Evolutionary conservation across 495 filamentous ascomycete genomes (phyloP).

Genomic region (Daldinia grandis): DNA sequence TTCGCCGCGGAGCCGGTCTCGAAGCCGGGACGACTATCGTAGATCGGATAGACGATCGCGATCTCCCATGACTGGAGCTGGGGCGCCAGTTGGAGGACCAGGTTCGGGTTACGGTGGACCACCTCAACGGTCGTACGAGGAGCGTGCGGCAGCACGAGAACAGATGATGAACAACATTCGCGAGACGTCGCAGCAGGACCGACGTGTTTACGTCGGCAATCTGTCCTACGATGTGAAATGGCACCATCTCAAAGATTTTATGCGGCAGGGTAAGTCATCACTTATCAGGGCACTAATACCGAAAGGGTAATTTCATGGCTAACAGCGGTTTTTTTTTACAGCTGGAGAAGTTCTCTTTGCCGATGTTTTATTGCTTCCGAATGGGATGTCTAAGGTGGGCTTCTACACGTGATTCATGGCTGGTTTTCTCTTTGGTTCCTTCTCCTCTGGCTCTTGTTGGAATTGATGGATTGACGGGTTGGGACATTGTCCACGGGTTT

Average conservation of each 20-base stretch:
- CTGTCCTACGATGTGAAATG: slow-evolving; percentile 99
- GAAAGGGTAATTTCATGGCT: slow-evolving; percentile 1
- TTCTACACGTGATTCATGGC: slow-evolving; percentile 87
- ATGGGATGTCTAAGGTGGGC: slow-evolving; percentile 99
- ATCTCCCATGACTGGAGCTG: slow-evolving; percentile 84
- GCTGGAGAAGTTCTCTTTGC: slow-evolving; percentile 99
- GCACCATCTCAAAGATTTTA: slow-evolving; percentile 99
- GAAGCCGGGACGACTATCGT: slow-evolving; percentile 89
- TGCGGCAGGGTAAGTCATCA: slow-evolving; percentile 90
- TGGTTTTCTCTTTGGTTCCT: slow-evolving; percentile 75
- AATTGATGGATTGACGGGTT: slow-evolving; percentile 99
- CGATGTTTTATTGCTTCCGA: slow-evolving; percentile 99
- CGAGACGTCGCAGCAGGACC: slow-evolving; percentile 96
- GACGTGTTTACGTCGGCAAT: slow-evolving; percentile 99
- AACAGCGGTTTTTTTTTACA: slow-evolving; percentile 50
- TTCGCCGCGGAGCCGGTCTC: slow-evolving; percentile 90
- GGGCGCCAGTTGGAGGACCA: slow-evolving; percentile 70
- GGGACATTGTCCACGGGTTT: slow-evolving; percentile 86
- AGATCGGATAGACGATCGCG: slow-evolving; percentile 71
- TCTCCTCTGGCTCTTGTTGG: slow-evolving; percentile 81
- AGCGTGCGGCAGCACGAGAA: slow-evolving; percentile 85
- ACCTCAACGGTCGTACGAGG: slow-evolving; percentile 79
- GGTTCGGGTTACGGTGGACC: slow-evolving; percentile 66
- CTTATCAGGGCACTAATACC: not conserved
- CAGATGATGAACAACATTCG: slow-evolving; percentile 94